Percentiles rank a stretch among this genome's conserved stretches.
phyloP scores from a whole-genome alignment of 495 filamentous ascomycete species.

The Neurospora sp. region DNA sequence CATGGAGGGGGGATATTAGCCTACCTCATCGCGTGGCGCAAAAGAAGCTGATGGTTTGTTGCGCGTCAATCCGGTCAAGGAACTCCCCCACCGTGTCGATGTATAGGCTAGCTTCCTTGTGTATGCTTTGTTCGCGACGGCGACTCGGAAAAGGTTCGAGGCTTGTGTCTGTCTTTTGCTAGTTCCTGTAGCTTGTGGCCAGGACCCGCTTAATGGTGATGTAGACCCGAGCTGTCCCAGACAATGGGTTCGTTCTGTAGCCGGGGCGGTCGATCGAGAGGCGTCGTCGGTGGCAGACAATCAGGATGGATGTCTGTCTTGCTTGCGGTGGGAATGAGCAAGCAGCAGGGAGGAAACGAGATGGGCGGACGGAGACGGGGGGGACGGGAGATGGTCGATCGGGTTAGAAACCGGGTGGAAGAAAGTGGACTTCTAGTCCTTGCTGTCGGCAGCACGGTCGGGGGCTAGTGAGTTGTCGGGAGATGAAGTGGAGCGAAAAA shows the following conservation, averaged over 20 bases:
- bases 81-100: not conserved
- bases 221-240: not conserved
- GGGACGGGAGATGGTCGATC: not conserved
- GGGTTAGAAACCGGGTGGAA: not conserved
- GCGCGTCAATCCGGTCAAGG: slow-evolving; percentile 3
- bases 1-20: not conserved
- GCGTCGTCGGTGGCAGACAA: not conserved
- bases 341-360: not conserved
- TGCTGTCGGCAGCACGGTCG: not conserved
- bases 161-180: slow-evolving; percentile 8
- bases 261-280: not conserved
- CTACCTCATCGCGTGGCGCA: slow-evolving; percentile 19
- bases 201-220: slow-evolving; percentile 8
- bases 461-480: not conserved
- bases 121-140: slow-evolving; percentile 7
- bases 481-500: not conserved
- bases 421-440: not conserved
- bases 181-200: slow-evolving; percentile 12
- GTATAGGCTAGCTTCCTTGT: not conserved
- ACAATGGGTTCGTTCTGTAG: not conserved
- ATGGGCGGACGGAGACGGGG: not conserved
- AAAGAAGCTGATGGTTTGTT: slow-evolving; percentile 5
- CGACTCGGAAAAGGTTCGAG: not conserved
- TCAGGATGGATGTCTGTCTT: not conserved
- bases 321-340: not conserved